Base-by-base conservation (phyloP, 139 green algal genomes). In the Chlorella sorokiniana region DNA sequence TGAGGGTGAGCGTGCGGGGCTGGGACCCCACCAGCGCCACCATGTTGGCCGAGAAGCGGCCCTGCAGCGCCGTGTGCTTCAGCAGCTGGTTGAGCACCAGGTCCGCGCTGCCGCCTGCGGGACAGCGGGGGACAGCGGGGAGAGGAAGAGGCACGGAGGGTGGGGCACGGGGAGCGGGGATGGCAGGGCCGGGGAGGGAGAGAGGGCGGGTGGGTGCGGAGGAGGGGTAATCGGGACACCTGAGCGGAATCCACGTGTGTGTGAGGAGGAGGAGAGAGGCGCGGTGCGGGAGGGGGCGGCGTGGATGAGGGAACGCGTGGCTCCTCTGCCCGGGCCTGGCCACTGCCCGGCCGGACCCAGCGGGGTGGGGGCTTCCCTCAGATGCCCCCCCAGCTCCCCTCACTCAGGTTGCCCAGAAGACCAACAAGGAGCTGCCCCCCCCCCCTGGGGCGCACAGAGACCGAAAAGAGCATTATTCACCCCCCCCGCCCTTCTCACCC, bases 11-110 rank as follows among this genome's bases (percentile, higher is more conserved):
- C 20, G 80, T 90, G 38, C 70, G 78, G 1, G 95, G 94, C 27
- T 82, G 69, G 4, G 87, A 84, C 69, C 89, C 82, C 29, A 94
- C 90, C 38, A 97, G 80, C 10, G 91, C 91, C 52, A 95, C 92
- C 89, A 98, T 94, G 89, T 98, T 98, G 85, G 64, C 87, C 45
- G 83, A 70, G 72, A 96, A 97, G 37, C 74, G 54, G 27, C 75
- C 54, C 89, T 99, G 91, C 83, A 99, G 91, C 5, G 74, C 31
- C 1, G 95, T 98, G 79, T 92, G 85, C 67, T 95, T 94, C 85
- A 93, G 94, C 64, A 99, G 84, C 41, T 92, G 86, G 48, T 92
- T 93, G n/a, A 97, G 81, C 59, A 98, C 84, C 54, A 95, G 74
- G 65, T 93, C 72, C 0, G 84, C 73, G 42, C 44, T 79, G 48